Conservation (phyloP, 2,329 filamentous ascomycete species). For the Emergomyces africanus region DNA sequence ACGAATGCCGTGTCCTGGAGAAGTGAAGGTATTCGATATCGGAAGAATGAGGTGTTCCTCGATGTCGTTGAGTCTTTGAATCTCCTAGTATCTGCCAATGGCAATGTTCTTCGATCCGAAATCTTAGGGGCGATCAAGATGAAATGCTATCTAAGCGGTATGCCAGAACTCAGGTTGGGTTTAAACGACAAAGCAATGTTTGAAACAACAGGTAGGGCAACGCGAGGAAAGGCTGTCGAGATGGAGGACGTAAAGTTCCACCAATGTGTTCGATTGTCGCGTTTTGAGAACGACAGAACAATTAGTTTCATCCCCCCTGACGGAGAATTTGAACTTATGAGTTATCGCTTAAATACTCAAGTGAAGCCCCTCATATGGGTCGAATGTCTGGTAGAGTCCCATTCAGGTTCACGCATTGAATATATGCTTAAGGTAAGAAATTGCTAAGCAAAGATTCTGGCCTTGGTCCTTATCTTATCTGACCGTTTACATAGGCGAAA, state of each 20-base stretch:
- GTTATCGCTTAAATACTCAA: constrained; percentile 94
- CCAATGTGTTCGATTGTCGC: constrained; percentile 87
- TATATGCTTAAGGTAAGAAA: constrained; percentile 78
- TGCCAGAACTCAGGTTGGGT: constrained; percentile 89
- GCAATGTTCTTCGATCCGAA: constrained; percentile 90
- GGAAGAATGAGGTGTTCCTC: constrained; percentile 98
- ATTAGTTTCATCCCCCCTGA: constrained; percentile 99
- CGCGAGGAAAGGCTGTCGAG: constrained; percentile 90
- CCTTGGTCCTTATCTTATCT: neutral
- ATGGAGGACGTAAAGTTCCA: constrained; percentile 99
- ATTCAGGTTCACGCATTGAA: constrained; percentile 89
- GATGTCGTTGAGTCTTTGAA: constrained; percentile 96
- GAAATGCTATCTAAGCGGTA: constrained; percentile 98
- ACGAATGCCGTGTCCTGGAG: constrained; percentile 98
- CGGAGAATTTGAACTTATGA: constrained; percentile 98
- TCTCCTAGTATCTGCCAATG: constrained; percentile 82
- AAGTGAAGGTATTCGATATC: constrained; percentile 93
- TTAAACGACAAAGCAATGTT: constrained; percentile 99
- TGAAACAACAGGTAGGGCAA: constrained; percentile 88
- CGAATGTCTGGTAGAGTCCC: constrained; percentile 91
- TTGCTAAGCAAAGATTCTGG: neutral
- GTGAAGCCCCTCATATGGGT: constrained; percentile 99
- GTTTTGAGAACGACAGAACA: constrained; percentile 96
- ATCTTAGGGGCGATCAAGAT: constrained; percentile 97
- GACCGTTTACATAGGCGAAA: constrained; percentile 46